Percentiles rank a stretch among this genome's conserved stretches.
Conservation (phyloP, 2,329 filamentous ascomycete species). For the Claviceps fusiformis region DNA sequence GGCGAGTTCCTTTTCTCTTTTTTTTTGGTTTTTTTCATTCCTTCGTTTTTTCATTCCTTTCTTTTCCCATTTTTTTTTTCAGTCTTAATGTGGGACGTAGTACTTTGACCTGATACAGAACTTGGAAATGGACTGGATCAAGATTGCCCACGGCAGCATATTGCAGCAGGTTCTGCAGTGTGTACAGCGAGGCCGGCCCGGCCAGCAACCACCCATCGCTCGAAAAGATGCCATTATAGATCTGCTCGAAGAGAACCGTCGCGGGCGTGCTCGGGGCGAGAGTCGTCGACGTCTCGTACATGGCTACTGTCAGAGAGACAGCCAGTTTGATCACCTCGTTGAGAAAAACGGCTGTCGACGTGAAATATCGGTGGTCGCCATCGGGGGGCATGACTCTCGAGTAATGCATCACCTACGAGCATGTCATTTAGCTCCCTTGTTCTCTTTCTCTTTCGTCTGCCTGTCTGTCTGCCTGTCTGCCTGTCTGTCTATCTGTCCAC, state of each 20-base stretch:
- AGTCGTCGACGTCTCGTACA: slow-evolving; percentile 73
- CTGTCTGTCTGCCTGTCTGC: no score
- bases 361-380: slow-evolving; percentile 76
- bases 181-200: slow-evolving; percentile 78
- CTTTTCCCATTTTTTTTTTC: no score
- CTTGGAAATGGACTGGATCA: slow-evolving; percentile 84
- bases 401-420: slow-evolving; percentile 71
- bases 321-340: slow-evolving; percentile 86
- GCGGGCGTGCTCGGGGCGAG: slow-evolving; percentile 67
- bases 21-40: not conserved
- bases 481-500: no score
- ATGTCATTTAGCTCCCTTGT: not conserved
- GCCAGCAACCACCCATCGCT: slow-evolving; percentile 92
- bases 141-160: slow-evolving; percentile 86
- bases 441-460: not conserved
- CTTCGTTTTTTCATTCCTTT: no score
- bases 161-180: slow-evolving; percentile 83
- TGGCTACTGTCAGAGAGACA: slow-evolving; percentile 71
- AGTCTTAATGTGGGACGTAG: slow-evolving; percentile 4
- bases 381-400: slow-evolving; percentile 81
- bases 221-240: slow-evolving; percentile 70
- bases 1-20: no score
- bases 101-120: slow-evolving; percentile 82
- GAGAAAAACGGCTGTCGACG: slow-evolving; percentile 86
- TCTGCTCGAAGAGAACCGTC: slow-evolving; percentile 65